Evolutionary conservation across 129 eudicot species (phyloP).

Genomic region (Apium graveolens): DNA sequence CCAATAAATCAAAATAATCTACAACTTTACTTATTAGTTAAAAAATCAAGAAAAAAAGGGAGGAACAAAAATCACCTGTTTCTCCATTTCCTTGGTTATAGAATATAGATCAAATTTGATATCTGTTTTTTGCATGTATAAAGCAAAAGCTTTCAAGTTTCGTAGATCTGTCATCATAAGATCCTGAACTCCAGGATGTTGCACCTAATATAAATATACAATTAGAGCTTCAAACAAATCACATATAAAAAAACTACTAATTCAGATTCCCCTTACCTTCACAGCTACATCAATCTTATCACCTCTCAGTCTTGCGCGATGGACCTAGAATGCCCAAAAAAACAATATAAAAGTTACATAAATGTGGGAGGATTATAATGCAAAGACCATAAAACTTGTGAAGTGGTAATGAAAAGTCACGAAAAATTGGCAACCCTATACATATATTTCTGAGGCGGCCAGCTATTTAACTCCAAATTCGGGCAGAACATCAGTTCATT

Average conservation of each 20-base stretch:
- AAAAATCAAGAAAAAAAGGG: background rate
- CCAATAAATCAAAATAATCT: background rate
- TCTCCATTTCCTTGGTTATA: conserved; percentile 91
- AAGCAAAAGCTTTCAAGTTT: conserved; percentile 86
- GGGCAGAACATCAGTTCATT: background rate
- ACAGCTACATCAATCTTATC: conserved; percentile 73
- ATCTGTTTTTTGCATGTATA: conserved; percentile 88
- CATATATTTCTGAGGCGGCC: background rate
- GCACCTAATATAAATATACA: conserved; percentile 42
- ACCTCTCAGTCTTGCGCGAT: conserved; percentile 81
- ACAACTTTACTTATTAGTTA: background rate
- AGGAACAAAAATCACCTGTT: conserved; percentile 54
- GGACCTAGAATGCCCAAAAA: conserved; percentile 48
- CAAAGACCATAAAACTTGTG: background rate
- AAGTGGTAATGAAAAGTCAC: background rate
- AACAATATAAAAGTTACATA: background rate
- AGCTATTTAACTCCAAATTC: background rate
- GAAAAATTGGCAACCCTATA: background rate
- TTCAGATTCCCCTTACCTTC: conserved; percentile 44
- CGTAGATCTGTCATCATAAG: conserved; percentile 96
- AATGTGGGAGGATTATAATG: background rate
- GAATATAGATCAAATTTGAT: conserved; percentile 83
- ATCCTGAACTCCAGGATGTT: conserved; percentile 93
- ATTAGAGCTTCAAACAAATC: conserved; percentile 11
- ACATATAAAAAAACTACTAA: background rate